These are phyloP conservation scores for Colletotrichum spaethianum DNA, from an alignment of 2,329 filamentous ascomycete genomes.

Conservation along the genomic window DNA sequence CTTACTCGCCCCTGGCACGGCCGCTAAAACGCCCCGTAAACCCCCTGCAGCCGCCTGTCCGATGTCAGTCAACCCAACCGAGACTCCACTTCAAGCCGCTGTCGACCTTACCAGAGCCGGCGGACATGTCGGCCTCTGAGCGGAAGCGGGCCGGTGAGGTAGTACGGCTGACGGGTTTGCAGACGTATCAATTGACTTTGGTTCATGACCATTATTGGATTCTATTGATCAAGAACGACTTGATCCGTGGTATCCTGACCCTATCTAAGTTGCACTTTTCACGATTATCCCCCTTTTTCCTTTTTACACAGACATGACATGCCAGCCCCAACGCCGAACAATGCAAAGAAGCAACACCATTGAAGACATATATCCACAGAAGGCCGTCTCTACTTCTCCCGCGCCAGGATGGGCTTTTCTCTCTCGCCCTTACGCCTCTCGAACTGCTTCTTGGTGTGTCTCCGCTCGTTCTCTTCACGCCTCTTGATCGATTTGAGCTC, in stretches of 20 bases:
- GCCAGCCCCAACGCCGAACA: constrained; percentile 41
- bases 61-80: constrained; percentile 1
- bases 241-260: constrained; percentile 28
- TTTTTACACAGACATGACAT: constrained; percentile 29
- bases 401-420: constrained; percentile 91
- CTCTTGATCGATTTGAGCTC: constrained; percentile 91
- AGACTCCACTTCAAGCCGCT: constrained; percentile 11
- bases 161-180: too few species aligned
- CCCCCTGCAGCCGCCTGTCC: constrained; percentile 26
- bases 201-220: constrained; percentile 10
- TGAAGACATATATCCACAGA: background rate
- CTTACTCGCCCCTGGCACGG: constrained; percentile 13
- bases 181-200: background rate
- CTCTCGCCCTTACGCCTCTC: constrained; percentile 82
- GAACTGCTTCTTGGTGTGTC: constrained; percentile 88
- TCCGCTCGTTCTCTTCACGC: constrained; percentile 93
- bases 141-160: background rate
- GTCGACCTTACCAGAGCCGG: constrained; percentile 18
- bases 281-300: constrained; percentile 26
- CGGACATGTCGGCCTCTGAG: constrained; percentile 26
- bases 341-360: constrained; percentile 38
- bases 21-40: constrained; percentile 28
- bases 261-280: constrained; percentile 36
- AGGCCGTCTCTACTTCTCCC: constrained; percentile 63
- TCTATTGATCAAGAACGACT: constrained; percentile 17